phyloP scores from a whole-genome alignment of 1,284 basidiomycete species.

The Pseudozyma sp. region DNA sequence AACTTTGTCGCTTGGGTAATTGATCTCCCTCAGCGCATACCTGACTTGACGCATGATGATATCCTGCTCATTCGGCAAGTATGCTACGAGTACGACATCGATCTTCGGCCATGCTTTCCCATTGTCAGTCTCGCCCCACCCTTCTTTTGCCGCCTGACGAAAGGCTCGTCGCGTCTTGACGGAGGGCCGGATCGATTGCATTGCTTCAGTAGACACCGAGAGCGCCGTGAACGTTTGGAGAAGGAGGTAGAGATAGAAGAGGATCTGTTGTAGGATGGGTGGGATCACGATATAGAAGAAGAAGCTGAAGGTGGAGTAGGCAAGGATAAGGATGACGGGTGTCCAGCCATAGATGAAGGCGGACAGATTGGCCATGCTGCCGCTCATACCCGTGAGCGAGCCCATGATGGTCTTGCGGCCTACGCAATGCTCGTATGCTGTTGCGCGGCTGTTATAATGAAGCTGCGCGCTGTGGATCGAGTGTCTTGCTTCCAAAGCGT shows the following conservation, averaged over 20 bases:
- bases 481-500: too few species aligned
- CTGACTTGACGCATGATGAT: constrained; percentile 61
- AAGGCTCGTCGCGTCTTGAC: constrained; percentile 52
- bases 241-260: constrained; percentile 53
- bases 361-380: constrained; percentile 32
- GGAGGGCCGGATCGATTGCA: constrained; percentile 54
- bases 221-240: constrained; percentile 57
- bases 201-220: constrained; percentile 56
- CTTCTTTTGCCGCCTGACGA: constrained; percentile 51
- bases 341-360: constrained; percentile 56
- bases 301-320: constrained; percentile 44
- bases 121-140: constrained; percentile 47
- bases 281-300: constrained; percentile 60
- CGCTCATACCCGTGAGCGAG: constrained; percentile 16
- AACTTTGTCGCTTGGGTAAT: constrained; percentile 56
- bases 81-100: constrained; percentile 61
- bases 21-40: constrained; percentile 58
- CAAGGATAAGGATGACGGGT: constrained; percentile 42
- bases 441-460: neutral
- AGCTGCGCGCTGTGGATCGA: too few species aligned
- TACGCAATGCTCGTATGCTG: too few species aligned
- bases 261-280: constrained; percentile 44
- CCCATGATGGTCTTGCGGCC: constrained; percentile 15
- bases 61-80: constrained; percentile 63
- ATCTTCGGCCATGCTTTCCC: constrained; percentile 55